Percentiles rank a stretch among this genome's conserved stretches.
phyloP scores from a whole-genome alignment of 805 yeast species.

The Starmera amethionina region DNA sequence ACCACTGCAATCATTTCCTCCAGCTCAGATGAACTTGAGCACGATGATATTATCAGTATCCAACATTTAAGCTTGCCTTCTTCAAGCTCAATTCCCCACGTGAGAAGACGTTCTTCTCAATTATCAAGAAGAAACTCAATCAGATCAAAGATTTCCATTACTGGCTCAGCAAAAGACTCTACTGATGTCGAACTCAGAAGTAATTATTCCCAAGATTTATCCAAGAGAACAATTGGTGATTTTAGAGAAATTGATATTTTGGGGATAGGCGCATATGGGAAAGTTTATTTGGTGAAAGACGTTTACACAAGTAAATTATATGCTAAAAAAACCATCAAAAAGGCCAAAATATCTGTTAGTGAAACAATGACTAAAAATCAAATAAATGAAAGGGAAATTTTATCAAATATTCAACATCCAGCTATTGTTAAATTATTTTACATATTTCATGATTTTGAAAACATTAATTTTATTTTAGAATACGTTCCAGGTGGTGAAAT shows the following conservation, averaged over 20 bases:
- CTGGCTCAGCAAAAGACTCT: constrained; percentile 5
- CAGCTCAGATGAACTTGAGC: background rate
- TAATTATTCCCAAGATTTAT: constrained; percentile 7
- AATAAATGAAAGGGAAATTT: constrained; percentile 66
- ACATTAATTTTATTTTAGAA: constrained; percentile 67
- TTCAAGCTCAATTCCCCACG: no score
- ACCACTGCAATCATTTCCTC: background rate
- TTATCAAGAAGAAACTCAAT: constrained; percentile 6
- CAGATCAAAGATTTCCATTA: constrained; percentile 10
- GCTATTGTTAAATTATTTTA: constrained; percentile 75
- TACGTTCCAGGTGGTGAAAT: constrained; percentile 89
- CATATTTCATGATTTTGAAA: constrained; percentile 72
- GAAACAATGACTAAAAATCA: constrained; percentile 54
- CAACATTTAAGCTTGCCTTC: background rate
- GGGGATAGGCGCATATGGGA: constrained; percentile 85
- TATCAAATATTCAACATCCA: constrained; percentile 65
- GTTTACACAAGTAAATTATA: constrained; percentile 46
- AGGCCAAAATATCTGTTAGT: constrained; percentile 62
- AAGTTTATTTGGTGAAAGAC: constrained; percentile 72
- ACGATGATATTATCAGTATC: background rate
- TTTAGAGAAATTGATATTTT: constrained; percentile 63
- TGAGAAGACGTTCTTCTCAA: background rate
- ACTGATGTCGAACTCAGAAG: constrained; percentile 4
- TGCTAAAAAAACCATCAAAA: constrained; percentile 80
- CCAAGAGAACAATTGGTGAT: constrained; percentile 29